Percentiles rank a stretch among this genome's conserved stretches.
Conservation (phyloP, 768 basidiomycete species). For the Xanthoconium stramineum region DNA sequence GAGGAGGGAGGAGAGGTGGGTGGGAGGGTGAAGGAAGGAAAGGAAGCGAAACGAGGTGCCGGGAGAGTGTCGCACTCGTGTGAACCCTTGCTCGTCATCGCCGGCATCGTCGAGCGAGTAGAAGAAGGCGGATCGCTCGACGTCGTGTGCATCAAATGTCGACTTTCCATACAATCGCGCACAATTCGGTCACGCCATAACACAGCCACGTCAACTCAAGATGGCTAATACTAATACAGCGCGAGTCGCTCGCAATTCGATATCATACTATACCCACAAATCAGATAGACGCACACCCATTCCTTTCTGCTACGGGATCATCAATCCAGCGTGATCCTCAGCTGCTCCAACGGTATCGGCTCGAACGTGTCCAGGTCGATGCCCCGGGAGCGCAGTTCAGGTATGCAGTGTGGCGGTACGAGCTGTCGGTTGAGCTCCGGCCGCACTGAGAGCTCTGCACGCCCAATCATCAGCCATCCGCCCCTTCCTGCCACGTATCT, state of each 20-base stretch:
- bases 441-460: conserved; percentile 87
- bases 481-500: background rate
- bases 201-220: conserved; percentile 17
- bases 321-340: conserved; percentile 93
- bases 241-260: conserved; percentile 31
- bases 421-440: conserved; percentile 92
- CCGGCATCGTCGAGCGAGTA: conserved; percentile 14
- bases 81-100: conserved; percentile 17
- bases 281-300: conserved; percentile 29
- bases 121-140: too few relatives aligned
- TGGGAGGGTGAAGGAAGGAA: background rate
- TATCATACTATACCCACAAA: conserved; percentile 36
- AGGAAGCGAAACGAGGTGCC: conserved; percentile 48
- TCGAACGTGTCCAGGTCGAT: conserved; percentile 89
- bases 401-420: conserved; percentile 87
- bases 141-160: background rate
- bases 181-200: conserved; percentile 20
- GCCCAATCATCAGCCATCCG: conserved; percentile 5
- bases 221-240: conserved; percentile 27
- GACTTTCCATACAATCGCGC: conserved; percentile 20
- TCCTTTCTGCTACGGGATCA: conserved; percentile 29
- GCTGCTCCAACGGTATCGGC: conserved; percentile 95
- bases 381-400: conserved; percentile 80
- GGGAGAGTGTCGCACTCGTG: conserved; percentile 75
- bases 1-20: background rate